These are phyloP conservation scores for Tolypocladium sp. DNA, from an alignment of 2,329 filamentous ascomycete genomes.

Conservation along the genomic window DNA sequence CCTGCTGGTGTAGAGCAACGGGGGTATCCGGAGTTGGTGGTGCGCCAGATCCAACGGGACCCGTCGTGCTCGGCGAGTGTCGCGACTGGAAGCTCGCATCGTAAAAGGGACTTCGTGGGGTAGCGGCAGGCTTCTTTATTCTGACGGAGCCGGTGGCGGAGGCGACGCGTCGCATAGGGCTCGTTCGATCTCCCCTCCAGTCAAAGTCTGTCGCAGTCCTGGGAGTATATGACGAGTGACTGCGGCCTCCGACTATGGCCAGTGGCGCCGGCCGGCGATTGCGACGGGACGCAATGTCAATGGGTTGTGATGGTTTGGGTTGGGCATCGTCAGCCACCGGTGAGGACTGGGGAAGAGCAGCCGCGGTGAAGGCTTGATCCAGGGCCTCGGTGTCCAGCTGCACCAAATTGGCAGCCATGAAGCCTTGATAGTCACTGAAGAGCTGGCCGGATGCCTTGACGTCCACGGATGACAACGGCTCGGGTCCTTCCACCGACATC, in stretches of 20 bases:
- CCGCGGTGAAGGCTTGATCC: neutral
- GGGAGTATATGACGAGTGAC: constrained; percentile 30
- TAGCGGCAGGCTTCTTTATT: constrained; percentile 20
- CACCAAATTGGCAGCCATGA: neutral
- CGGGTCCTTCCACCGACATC: constrained; percentile 3
- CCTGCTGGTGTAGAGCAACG: constrained; percentile 26
- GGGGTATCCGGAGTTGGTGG: constrained; percentile 43
- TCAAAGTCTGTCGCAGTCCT: constrained; percentile 39
- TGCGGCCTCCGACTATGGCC: constrained; percentile 35
- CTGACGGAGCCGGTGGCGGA: constrained; percentile 36
- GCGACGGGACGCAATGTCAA: constrained; percentile 46
- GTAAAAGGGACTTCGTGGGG: constrained; percentile 27
- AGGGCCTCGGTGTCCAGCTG: neutral
- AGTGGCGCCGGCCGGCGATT: constrained; percentile 35
- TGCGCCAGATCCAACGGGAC: constrained; percentile 29
- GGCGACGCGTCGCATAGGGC: constrained; percentile 44
- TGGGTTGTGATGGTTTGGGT: constrained; percentile 39
- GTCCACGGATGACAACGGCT: constrained; percentile 3
- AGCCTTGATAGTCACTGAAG: constrained; percentile 3
- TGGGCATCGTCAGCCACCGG: constrained; percentile 10
- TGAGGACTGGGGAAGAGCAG: constrained; percentile 1
- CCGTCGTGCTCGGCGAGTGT: constrained; percentile 30
- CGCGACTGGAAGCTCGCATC: constrained; percentile 36
- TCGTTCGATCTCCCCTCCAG: constrained; percentile 33
- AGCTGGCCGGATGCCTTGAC: constrained; percentile 5